phyloP scores from a whole-genome alignment of 208 protist species.

The Tetramitus jugosus region DNA sequence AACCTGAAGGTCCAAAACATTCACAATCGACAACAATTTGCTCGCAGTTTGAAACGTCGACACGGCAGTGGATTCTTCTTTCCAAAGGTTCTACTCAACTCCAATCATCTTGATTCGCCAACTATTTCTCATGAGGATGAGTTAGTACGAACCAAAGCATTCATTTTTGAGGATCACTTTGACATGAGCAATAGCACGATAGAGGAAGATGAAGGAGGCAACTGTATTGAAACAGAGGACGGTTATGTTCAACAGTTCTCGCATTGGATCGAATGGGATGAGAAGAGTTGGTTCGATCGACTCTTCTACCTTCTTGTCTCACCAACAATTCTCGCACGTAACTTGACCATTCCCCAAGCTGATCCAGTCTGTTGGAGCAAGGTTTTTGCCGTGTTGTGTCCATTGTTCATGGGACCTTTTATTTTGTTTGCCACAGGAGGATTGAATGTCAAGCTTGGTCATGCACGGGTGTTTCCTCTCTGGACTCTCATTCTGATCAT shows the following conservation, averaged over 20 bases:
- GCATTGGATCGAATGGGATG: constrained; percentile 21
- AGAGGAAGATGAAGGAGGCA: too few species aligned
- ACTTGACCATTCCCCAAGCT: constrained; percentile 14
- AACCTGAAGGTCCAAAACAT: too few species aligned
- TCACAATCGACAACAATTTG: too few species aligned
- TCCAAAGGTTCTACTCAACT: not conserved
- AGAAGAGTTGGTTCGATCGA: not conserved
- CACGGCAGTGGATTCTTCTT: not conserved
- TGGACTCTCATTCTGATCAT: not conserved
- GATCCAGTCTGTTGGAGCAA: constrained; percentile 20
- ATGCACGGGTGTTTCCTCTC: not conserved
- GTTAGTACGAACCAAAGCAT: too few species aligned
- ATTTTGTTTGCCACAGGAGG: not conserved
- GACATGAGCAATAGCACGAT: too few species aligned
- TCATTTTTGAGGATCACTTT: too few species aligned
- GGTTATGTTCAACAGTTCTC: not conserved
- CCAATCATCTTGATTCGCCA: too few species aligned
- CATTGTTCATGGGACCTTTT: constrained; percentile 12
- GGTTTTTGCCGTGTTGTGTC: not conserved
- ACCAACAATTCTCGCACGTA: not conserved
- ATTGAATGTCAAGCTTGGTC: not conserved
- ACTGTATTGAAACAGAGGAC: too few species aligned
- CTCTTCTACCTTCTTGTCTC: not conserved
- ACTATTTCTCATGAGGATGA: too few species aligned
- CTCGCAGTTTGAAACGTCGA: not conserved